phyloP scores from a whole-genome alignment of 2,329 filamentous ascomycete species.

The Pestalotiopsis sp. region DNA sequence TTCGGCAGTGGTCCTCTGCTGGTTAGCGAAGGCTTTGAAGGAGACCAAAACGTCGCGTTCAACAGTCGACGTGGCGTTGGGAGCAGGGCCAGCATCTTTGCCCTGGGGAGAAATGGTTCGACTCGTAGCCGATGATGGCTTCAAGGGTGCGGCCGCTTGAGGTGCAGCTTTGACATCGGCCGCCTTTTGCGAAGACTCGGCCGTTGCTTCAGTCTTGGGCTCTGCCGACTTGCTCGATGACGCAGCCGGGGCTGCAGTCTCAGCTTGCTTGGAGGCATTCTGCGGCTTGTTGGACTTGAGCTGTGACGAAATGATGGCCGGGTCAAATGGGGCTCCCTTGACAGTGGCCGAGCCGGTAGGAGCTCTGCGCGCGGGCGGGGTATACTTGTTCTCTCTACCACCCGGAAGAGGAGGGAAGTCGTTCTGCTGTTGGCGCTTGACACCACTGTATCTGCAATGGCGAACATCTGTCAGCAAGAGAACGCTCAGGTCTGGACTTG shows the following conservation, averaged over 20 bases:
- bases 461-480: conserved; percentile 7
- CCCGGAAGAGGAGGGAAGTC: conserved; percentile 65
- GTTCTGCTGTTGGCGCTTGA: conserved; percentile 73
- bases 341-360: conserved; percentile 75
- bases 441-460: conserved; percentile 78
- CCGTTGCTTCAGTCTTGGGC: conserved; percentile 29
- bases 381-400: conserved; percentile 72
- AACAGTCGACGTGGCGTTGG: conserved; percentile 63
- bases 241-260: conserved; percentile 14
- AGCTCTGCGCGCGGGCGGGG: conserved; percentile 83
- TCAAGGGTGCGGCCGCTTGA: conserved; percentile 29
- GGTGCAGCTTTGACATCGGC: conserved; percentile 26
- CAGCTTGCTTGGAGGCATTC: conserved; percentile 33
- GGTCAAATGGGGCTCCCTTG: conserved; percentile 78
- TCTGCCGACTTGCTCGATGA: conserved; percentile 32
- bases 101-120: conserved; percentile 44
- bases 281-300: conserved; percentile 56
- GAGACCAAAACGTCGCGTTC: conserved; percentile 64
- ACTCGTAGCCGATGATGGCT: conserved; percentile 40
- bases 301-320: conserved; percentile 89
- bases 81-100: conserved; percentile 42
- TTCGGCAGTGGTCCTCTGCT: conserved; percentile 58
- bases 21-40: conserved; percentile 66
- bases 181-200: conserved; percentile 28
- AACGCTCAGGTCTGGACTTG: conserved; percentile 16